A percentile compares a stretch with the other conserved stretches of the same genome.
These are phyloP conservation scores for Mycena olivaceomarginata DNA, from an alignment of 768 basidiomycete genomes.

Conservation along the genomic window DNA sequence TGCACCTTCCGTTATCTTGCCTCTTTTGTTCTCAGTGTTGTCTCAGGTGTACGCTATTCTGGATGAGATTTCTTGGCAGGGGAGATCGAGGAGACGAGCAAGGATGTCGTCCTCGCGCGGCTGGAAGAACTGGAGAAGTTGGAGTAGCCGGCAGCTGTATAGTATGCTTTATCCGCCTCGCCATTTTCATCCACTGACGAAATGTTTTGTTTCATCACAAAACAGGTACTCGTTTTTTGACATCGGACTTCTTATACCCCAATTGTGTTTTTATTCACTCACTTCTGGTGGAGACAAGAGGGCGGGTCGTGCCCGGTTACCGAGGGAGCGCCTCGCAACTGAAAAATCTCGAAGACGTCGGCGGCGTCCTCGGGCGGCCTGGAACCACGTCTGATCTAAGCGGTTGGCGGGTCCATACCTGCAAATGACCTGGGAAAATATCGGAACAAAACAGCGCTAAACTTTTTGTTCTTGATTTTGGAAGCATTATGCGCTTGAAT, in stretches of 20 bases:
- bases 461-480: not conserved
- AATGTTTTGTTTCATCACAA: not conserved
- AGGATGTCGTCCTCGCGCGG: slow-evolving; percentile 94
- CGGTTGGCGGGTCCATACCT: not conserved
- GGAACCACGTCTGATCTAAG: not conserved
- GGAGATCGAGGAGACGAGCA: slow-evolving; percentile 98
- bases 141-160: slow-evolving; percentile 68
- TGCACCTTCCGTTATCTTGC: slow-evolving; percentile 50
- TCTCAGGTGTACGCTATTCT: slow-evolving; percentile 97
- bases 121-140: slow-evolving; percentile 96
- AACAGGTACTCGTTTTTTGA: slow-evolving; percentile 15
- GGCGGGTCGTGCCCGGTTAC: not conserved
- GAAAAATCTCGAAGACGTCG: not conserved
- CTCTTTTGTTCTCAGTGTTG: not conserved
- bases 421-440: not conserved
- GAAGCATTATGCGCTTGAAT: not conserved
- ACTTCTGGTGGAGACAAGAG: not conserved
- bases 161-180: not conserved
- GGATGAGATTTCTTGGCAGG: slow-evolving; percentile 98
- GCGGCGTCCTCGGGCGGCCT: not conserved
- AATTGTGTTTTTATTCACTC: slow-evolving; percentile 8
- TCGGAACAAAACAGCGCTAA: not conserved
- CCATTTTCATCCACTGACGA: not conserved
- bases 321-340: not conserved
- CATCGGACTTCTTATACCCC: slow-evolving; percentile 22